Percentiles rank a stretch among this genome's conserved stretches.
These are phyloP conservation scores for Scutellaria galericulata DNA, from an alignment of 257 asterid species.

Conservation along the genomic window DNA sequence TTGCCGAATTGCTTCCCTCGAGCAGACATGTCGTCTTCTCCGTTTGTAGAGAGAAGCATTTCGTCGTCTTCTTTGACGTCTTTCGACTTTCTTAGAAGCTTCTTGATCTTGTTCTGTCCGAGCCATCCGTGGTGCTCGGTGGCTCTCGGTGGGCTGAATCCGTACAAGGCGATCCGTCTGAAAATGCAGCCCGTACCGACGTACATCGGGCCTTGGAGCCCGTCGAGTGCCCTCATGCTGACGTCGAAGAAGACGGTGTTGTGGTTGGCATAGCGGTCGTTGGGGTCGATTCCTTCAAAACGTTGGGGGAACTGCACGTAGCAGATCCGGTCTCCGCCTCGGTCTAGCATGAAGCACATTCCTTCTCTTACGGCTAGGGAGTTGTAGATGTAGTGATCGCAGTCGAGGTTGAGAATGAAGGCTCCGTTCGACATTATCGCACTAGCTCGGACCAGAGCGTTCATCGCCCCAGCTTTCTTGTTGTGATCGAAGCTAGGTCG, in stretches of 20 bases:
- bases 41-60: constrained; percentile 61
- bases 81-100: constrained; percentile 54
- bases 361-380: constrained; percentile 82
- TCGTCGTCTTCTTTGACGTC: constrained; percentile 47
- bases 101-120: constrained; percentile 57
- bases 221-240: constrained; percentile 92
- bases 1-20: constrained; percentile 75
- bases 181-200: constrained; percentile 96
- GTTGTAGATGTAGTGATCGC: constrained; percentile 88
- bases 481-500: constrained; percentile 81
- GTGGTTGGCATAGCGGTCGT: constrained; percentile 90
- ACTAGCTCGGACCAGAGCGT: constrained; percentile 87
- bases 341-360: constrained; percentile 96
- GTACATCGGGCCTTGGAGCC: constrained; percentile 95
- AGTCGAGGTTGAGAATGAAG: constrained; percentile 86
- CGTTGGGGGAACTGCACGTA: constrained; percentile 90
- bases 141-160: constrained; percentile 90
- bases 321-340: constrained; percentile 92
- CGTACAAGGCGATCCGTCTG: constrained; percentile 78
- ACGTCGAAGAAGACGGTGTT: constrained; percentile 94
- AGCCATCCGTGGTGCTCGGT: constrained; percentile 91
- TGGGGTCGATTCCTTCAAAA: constrained; percentile 91
- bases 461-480: constrained; percentile 98
- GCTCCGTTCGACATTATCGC: constrained; percentile 94
- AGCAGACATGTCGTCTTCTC: constrained; percentile 51